Base-by-base conservation (phyloP, 2,329 filamentous ascomycete species). In the Geosmithia flava region DNA sequence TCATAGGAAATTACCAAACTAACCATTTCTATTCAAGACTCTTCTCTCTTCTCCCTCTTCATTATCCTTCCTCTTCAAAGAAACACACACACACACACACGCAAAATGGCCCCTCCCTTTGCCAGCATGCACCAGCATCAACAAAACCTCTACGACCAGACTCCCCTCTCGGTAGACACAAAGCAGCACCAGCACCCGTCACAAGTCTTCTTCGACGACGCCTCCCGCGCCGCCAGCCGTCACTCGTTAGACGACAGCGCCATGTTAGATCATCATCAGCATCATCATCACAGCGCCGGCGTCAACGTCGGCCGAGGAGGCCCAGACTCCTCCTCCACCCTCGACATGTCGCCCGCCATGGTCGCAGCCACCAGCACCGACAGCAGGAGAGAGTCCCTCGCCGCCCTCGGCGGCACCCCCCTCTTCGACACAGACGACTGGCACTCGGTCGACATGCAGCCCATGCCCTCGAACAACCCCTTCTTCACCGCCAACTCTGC, bases 391-490 rank as follows among this genome's bases (percentile, higher is more conserved):
- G 78, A 82, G 52, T 83, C 80, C 1, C 81, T 82, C 59, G 75
- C 72, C 52, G 7, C 29, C 29, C 70, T 80, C 45, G 69, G 72
- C 48, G 49, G 47, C n/a, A 55, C 58, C 42, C 65, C 76, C 50
- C 67, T 83, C 54, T 81, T 83, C 68, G 83, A 83, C 66, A 71
- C 73, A 10, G 78, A 83, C 56, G 63, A 80, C 54, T 83, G 78
- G 79, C 74, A 77, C 51, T 43, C 46, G 16, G 73, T 80, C 50
- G 78, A 82, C 52, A 80, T 82, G 77, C 78, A 81, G 62, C 76
- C 76, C 16, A 66, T 79, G 49, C 72, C 75, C 15, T 80, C 79
- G 49, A 81, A 78, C 64, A 81, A 81, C 65, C 75, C 78, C 39
- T 82, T 81, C 66, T 62, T 78, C 58, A n/a, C n/a, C n/a, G 75